phyloP scores from a whole-genome alignment of 148 eudicot species.

The Vaccinium corymbosum region DNA sequence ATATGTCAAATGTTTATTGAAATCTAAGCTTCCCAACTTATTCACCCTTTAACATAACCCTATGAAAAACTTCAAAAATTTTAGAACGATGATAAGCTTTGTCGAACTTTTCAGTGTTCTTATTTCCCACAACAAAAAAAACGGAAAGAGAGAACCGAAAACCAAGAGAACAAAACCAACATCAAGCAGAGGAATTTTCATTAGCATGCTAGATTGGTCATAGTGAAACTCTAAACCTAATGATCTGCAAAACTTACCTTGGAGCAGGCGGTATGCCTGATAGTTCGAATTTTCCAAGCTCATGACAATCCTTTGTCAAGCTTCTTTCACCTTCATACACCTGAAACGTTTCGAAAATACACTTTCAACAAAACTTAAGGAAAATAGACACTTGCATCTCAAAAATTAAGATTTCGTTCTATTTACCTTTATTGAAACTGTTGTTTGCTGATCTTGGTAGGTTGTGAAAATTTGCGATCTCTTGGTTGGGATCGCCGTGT shows the following conservation, averaged over 20 bases:
- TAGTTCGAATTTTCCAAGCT: conserved; percentile 49
- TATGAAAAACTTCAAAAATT: too few relatives aligned
- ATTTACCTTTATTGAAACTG: conserved; percentile 39
- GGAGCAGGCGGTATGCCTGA: conserved; percentile 68
- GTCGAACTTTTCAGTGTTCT: neutral
- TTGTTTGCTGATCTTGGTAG: conserved; percentile 51
- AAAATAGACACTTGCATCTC: neutral
- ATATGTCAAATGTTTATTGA: too few relatives aligned
- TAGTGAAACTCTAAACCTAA: neutral
- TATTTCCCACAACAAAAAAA: neutral
- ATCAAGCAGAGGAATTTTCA: neutral
- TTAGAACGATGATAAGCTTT: too few relatives aligned
- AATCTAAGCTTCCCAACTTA: too few relatives aligned
- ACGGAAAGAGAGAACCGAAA: neutral
- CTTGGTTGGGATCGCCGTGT: conserved; percentile 55
- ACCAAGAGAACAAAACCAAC: neutral
- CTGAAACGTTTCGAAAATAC: neutral
- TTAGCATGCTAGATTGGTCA: neutral
- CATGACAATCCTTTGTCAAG: conserved; percentile 55
- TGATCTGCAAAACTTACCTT: conserved; percentile 30
- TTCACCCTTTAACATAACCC: too few relatives aligned
- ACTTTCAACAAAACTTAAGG: neutral
- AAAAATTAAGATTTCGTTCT: neutral
- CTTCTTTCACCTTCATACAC: conserved; percentile 61
- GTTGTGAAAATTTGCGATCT: conserved; percentile 53